Conservation (phyloP, 305 asterid species). For the Striga hermonthica region DNA sequence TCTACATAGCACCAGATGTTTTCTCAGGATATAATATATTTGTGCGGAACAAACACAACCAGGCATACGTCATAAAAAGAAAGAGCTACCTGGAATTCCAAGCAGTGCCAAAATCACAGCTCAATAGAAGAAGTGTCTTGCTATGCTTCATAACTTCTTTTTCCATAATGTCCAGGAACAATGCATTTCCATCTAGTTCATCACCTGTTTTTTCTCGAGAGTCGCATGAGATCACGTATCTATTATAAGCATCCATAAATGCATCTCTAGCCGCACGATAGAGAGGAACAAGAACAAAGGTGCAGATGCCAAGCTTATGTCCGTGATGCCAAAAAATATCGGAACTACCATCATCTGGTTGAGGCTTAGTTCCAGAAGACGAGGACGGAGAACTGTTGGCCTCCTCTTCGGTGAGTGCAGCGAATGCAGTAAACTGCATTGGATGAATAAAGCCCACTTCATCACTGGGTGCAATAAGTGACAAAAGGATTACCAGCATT, state of each 20-base stretch:
- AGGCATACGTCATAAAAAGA: conserved; percentile 3
- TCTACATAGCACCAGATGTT: too few species aligned
- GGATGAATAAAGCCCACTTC: conserved; percentile 93
- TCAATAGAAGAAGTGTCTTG: conserved; percentile 67
- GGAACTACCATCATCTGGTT: conserved; percentile 27
- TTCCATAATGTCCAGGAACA: conserved; percentile 38
- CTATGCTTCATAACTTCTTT: conserved; percentile 78
- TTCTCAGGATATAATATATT: too few species aligned
- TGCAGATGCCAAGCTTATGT: conserved; percentile 82
- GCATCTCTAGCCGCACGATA: conserved; percentile 66
- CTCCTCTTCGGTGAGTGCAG: conserved; percentile 36
- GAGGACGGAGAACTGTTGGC: conserved; percentile 31
- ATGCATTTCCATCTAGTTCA: conserved; percentile 32
- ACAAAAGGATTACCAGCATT: conserved; percentile 18
- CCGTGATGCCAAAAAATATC: conserved; percentile 58
- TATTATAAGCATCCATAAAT: conserved; percentile 52
- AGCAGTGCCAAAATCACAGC: conserved; percentile 88
- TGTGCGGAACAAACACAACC: not conserved
- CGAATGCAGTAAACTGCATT: conserved; percentile 55
- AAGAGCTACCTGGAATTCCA: conserved; percentile 76
- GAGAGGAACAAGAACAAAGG: conserved; percentile 51
- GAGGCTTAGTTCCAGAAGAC: conserved; percentile 26
- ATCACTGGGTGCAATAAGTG: conserved; percentile 46
- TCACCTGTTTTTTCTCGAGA: conserved; percentile 30
- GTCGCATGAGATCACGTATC: conserved; percentile 35